Evolutionary conservation across 371 early-diverging fungal species (phyloP).

Genomic region (Mucor indicus): DNA sequence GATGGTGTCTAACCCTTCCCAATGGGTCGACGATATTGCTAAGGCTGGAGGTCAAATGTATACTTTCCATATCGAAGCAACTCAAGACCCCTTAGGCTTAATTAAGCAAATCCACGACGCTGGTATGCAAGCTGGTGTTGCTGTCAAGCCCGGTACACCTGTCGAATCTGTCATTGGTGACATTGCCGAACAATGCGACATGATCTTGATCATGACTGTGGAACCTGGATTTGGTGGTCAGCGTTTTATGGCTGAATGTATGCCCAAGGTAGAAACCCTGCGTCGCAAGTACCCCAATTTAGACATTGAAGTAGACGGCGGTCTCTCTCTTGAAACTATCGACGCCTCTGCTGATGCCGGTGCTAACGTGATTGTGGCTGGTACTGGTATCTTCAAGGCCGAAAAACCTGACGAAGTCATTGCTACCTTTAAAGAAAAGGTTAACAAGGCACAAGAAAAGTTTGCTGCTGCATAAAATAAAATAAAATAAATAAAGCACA

Average conservation of each 20-base stretch:
- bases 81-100: slow-evolving; percentile 70
- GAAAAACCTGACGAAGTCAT: slow-evolving; percentile 75
- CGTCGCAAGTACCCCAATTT: slow-evolving; percentile 81
- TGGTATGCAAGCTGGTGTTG: slow-evolving; percentile 94
- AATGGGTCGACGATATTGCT: slow-evolving; percentile 95
- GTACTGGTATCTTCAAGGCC: slow-evolving; percentile 92
- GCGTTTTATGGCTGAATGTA: slow-evolving; percentile 82
- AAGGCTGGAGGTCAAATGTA: slow-evolving; percentile 90
- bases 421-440: slow-evolving; percentile 59
- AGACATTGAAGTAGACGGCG: slow-evolving; percentile 98
- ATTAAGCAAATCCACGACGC: slow-evolving; percentile 77
- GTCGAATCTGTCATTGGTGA: slow-evolving; percentile 69
- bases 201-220: slow-evolving; percentile 98
- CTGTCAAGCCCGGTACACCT: slow-evolving; percentile 91
- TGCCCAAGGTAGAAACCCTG: slow-evolving; percentile 77
- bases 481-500: too few relatives aligned
- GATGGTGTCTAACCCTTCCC: slow-evolving; percentile 93
- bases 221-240: slow-evolving; percentile 98
- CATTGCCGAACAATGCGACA: slow-evolving; percentile 74
- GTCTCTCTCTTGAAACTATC: slow-evolving; percentile 86
- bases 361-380: slow-evolving; percentile 99
- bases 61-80: slow-evolving; percentile 95
- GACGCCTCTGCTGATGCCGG: slow-evolving; percentile 86
- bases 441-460: slow-evolving; percentile 51
- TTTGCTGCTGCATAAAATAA: neutral